A percentile compares a stretch with the other conserved stretches of the same genome.
phyloP scores from a whole-genome alignment of 495 filamentous ascomycete genomes.

The Lasiosphaeriaceae sp. region DNA sequence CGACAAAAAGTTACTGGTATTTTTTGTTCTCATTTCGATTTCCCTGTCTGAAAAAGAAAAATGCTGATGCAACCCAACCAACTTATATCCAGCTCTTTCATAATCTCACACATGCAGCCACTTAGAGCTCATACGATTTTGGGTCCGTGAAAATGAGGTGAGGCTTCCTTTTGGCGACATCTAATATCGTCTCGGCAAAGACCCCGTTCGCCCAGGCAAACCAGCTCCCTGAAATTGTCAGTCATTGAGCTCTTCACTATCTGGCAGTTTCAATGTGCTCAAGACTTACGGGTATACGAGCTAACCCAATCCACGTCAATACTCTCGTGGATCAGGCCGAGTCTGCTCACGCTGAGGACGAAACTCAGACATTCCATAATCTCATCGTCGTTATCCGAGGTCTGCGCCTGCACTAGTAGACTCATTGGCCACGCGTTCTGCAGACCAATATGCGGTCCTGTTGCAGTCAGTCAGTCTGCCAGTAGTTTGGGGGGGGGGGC shows the following conservation, averaged over 20 bases:
- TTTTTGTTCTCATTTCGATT: neutral
- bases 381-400: constrained; percentile 80
- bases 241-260: too few relatives aligned
- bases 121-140: constrained; percentile 38
- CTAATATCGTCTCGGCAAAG: constrained; percentile 88
- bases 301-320: constrained; percentile 72
- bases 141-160: constrained; percentile 77
- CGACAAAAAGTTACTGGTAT: too few relatives aligned
- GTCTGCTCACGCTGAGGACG: constrained; percentile 66
- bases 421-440: constrained; percentile 97
- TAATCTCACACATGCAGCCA: neutral
- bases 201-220: constrained; percentile 98
- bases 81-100: neutral
- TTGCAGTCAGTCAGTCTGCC: constrained; percentile 3
- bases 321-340: constrained; percentile 89
- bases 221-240: constrained; percentile 67
- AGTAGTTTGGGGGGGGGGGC: neutral
- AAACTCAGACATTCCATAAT: constrained; percentile 66
- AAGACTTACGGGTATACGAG: constrained; percentile 70
- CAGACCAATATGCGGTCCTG: constrained; percentile 68
- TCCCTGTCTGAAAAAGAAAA: neutral
- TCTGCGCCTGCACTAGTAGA: constrained; percentile 84
- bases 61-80: neutral
- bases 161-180: constrained; percentile 81
- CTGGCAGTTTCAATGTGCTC: too few relatives aligned